Conservation (phyloP, 2,329 filamentous ascomycete genomes). For the Graphium sp. region DNA sequence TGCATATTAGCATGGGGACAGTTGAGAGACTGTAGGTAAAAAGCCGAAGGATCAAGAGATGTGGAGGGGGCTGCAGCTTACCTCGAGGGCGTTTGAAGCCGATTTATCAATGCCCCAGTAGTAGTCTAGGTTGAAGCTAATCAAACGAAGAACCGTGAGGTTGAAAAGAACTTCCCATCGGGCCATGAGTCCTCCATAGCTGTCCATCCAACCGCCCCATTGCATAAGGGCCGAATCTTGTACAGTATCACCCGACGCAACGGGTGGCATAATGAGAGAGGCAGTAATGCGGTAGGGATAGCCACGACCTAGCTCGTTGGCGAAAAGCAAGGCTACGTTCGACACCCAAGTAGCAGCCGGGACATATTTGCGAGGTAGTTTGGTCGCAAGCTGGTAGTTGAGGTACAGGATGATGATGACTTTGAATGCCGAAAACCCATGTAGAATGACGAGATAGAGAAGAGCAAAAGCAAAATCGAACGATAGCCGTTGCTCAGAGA, state of each 20-base stretch:
- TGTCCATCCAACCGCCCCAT: constrained; percentile 60
- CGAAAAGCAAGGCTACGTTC: constrained; percentile 72
- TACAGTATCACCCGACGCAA: constrained; percentile 10
- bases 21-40: not conserved
- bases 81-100: constrained; percentile 58
- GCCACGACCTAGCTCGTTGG: constrained; percentile 70
- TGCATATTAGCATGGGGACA: constrained; percentile 36
- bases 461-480: constrained; percentile 76
- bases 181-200: constrained; percentile 64
- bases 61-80: constrained; percentile 28
- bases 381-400: constrained; percentile 68
- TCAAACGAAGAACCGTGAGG: constrained; percentile 75
- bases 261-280: constrained; percentile 22
- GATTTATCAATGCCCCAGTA: constrained; percentile 70
- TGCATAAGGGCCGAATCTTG: constrained; percentile 28
- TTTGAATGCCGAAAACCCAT: constrained; percentile 76
- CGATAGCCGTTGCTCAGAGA: constrained; percentile 51
- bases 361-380: constrained; percentile 51
- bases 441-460: constrained; percentile 61
- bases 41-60: not conserved
- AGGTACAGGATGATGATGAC: constrained; percentile 61
- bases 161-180: constrained; percentile 98
- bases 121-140: constrained; percentile 95
- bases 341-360: constrained; percentile 75
- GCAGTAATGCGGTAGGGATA: constrained; percentile 56